Percentiles rank a stretch among this genome's conserved stretches.
phyloP scores from a whole-genome alignment of 257 asterid species.

The Ajuga chamaepitys region DNA sequence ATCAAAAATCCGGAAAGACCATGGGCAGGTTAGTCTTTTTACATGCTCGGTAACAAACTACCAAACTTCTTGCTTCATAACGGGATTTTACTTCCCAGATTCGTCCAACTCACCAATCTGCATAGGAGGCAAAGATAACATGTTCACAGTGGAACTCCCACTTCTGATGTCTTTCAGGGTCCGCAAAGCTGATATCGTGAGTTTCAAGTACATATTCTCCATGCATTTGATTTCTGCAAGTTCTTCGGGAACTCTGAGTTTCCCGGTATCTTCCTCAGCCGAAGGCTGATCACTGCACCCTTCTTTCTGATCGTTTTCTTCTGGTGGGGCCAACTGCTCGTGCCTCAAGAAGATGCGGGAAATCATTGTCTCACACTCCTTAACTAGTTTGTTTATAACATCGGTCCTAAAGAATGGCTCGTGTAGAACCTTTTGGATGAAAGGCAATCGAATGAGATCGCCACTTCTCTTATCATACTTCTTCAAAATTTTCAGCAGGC shows the following conservation, averaged over 20 bases:
- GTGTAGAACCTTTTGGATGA: conserved; percentile 54
- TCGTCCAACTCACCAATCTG: conserved; percentile 26
- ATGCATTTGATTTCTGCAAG: conserved; percentile 45
- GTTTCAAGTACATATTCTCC: conserved; percentile 59
- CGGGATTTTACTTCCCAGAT: conserved; percentile 22
- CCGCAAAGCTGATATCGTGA: conserved; percentile 47
- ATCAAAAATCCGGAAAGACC: neutral
- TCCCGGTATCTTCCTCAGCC: conserved; percentile 14
- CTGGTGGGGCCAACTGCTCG: conserved; percentile 34
- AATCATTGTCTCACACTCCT: conserved; percentile 61
- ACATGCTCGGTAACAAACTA: too few relatives aligned
- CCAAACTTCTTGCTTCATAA: conserved; percentile 24
- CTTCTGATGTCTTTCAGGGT: conserved; percentile 55
- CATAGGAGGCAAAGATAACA: conserved; percentile 72
- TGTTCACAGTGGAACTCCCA: conserved; percentile 57
- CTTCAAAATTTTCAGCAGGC: conserved; percentile 71
- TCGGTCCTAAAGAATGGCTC: conserved; percentile 63
- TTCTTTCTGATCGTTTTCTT: conserved; percentile 22
- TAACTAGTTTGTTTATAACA: conserved; percentile 43
- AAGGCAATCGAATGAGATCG: conserved; percentile 51
- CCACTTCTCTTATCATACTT: conserved; percentile 74
- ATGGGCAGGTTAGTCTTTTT: too few relatives aligned
- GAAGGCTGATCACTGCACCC: conserved; percentile 10
- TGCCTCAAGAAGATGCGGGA: conserved; percentile 39
- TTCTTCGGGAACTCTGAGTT: conserved; percentile 42